Base-by-base conservation (phyloP, 192 early-diverging fungal genomes). In the Entomortierella lignicola region DNA sequence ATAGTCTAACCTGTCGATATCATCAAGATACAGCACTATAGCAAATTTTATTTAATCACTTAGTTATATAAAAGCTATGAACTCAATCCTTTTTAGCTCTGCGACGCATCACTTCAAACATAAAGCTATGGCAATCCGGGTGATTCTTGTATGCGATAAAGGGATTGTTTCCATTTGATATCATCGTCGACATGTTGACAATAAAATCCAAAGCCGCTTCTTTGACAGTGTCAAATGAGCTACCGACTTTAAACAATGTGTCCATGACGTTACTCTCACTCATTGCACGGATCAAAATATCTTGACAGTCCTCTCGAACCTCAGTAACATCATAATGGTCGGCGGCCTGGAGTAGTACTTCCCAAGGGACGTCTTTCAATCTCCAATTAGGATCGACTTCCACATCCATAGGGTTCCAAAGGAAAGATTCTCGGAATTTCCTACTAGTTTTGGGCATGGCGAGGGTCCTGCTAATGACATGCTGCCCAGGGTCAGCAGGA, bases 91-190 rank as follows among this genome's bases (percentile, higher is more conserved):
- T 50, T 50, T 50, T 21, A 17, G 41, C 48, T 32, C 31, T 66
- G 39, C 39, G 55, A 7, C 56, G 66, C 47, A 69, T 69, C 42
- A 69, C 15, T 23, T 69, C 57, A 37, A 69, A 18, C 57, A 69
- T 52, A 10, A 60, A 11, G 1, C 44, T 41, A 42, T 69, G 41
- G 26, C 48, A 59, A 30, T 59, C 23, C 23, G 55, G 66, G 30
- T 69, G 57, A 41, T 60, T 34, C 48, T 53, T 69, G 34, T 52
- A 69, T 18, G 48, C 5, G 21, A 23, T 23, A 30, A 69, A 69
- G 10, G 66, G 66, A 26, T 69, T 50, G 25, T 60, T 51, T 1
- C 27, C 56, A 18, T 52, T 23, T n/a, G 25, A 0, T 8, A 68
- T 11, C 44, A 68, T 25, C 47, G 23, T 3, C 1, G 29, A 15